Percentiles rank a stretch among this genome's conserved stretches.
These are phyloP conservation scores for Meripilus lineatus DNA, from an alignment of 1,284 basidiomycete genomes.

Conservation along the genomic window DNA sequence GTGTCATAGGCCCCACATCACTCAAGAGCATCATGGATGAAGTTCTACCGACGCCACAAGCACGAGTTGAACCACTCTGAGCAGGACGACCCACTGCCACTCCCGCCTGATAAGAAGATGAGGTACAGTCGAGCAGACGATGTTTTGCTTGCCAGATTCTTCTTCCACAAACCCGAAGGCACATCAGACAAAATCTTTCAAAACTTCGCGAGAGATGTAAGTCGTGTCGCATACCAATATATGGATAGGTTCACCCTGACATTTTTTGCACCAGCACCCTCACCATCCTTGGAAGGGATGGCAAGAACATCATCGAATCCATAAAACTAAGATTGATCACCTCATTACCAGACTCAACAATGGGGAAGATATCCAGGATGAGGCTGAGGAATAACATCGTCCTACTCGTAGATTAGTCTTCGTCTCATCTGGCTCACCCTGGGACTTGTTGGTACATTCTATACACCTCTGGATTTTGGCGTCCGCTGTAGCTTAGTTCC, in stretches of 20 bases:
- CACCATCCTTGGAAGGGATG: slow-evolving; percentile 88
- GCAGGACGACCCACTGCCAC: slow-evolving; percentile 62
- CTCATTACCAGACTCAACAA: slow-evolving; percentile 53
- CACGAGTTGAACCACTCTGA: slow-evolving; percentile 67
- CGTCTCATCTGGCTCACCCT: too few relatives aligned
- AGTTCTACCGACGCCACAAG: slow-evolving; percentile 79
- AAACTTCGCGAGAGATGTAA: slow-evolving; percentile 60
- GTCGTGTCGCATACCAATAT: slow-evolving; percentile 14
- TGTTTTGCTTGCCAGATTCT: slow-evolving; percentile 67
- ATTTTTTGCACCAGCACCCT: slow-evolving; percentile 46
- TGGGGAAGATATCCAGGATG: slow-evolving; percentile 58
- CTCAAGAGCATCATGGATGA: slow-evolving; percentile 86
- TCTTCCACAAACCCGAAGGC: slow-evolving; percentile 63
- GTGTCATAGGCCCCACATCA: slow-evolving; percentile 68
- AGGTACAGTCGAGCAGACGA: slow-evolving; percentile 75
- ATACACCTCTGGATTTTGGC: too few relatives aligned
- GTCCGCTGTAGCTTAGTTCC: too few relatives aligned
- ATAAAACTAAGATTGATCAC: slow-evolving; percentile 79
- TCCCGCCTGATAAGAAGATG: slow-evolving; percentile 78
- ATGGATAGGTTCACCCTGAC: slow-evolving; percentile 6
- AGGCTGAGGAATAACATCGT: too few relatives aligned
- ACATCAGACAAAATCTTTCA: slow-evolving; percentile 80
- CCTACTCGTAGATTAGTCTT: too few relatives aligned
- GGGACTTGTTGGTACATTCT: too few relatives aligned
- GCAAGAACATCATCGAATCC: slow-evolving; percentile 83